phyloP scores from a whole-genome alignment of 208 protist genomes.

The Porcisia deanei region DNA sequence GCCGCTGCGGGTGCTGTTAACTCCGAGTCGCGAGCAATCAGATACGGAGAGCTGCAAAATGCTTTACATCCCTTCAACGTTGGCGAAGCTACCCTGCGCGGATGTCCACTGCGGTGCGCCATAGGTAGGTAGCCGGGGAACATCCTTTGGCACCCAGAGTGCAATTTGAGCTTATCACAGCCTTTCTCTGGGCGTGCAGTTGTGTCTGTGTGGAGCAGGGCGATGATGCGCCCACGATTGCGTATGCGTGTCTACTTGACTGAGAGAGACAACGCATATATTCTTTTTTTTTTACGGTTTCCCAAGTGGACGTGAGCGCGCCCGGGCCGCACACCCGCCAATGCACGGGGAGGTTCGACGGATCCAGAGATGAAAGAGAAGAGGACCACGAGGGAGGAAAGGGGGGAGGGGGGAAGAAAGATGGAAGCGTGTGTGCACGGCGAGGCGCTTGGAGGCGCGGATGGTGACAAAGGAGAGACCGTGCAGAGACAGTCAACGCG shows the following conservation, averaged over 20 bases:
- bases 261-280: too few species aligned
- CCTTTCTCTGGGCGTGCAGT: not conserved
- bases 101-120: not conserved
- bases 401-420: too few species aligned
- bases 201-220: not conserved
- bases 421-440: too few species aligned
- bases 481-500: too few species aligned
- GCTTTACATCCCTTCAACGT: not conserved
- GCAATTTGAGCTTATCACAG: not conserved
- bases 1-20: not conserved
- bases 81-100: not conserved
- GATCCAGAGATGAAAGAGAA: too few species aligned
- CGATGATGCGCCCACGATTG: not conserved
- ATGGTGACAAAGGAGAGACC: too few species aligned
- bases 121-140: not conserved
- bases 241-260: not conserved
- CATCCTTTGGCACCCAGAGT: not conserved
- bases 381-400: too few species aligned
- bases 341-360: too few species aligned
- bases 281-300: too few species aligned
- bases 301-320: too few species aligned
- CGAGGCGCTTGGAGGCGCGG: too few species aligned
- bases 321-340: too few species aligned
- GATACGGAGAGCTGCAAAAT: not conserved
- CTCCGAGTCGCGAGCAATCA: not conserved